Conservation (phyloP, 306 rosid species). For the Mimosa pudica region DNA sequence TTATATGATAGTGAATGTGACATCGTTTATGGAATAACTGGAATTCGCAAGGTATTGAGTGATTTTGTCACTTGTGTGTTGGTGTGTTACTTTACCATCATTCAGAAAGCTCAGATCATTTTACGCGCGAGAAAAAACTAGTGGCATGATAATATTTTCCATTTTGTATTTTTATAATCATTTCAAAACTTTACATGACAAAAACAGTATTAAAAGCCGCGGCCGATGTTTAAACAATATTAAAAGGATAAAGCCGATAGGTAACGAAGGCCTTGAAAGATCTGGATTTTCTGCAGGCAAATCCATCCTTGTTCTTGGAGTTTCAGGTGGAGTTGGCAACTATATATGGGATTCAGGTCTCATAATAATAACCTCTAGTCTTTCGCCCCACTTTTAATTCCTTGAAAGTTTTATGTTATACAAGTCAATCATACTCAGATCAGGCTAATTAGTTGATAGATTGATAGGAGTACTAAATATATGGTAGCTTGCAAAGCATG, state of each 20-base stretch:
- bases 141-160: no score
- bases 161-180: no score
- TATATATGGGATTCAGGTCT: constrained; percentile 51
- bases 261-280: constrained; percentile 57
- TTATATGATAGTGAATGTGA: neutral
- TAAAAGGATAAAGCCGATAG: neutral
- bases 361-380: neutral
- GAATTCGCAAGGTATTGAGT: neutral
- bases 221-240: neutral
- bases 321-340: constrained; percentile 62
- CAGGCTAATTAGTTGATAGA: neutral
- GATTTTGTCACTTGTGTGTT: neutral
- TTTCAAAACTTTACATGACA: neutral
- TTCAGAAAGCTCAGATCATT: no score
- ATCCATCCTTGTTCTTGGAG: constrained; percentile 40
- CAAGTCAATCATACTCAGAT: neutral
- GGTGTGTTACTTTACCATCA: neutral
- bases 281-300: constrained; percentile 48
- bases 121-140: no score
- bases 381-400: neutral
- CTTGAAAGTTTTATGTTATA: neutral
- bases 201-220: neutral
- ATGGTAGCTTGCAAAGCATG: constrained; percentile 48
- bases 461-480: neutral
- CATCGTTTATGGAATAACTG: neutral